These are phyloP conservation scores for Aureobasidium sp. DNA, from an alignment of 2,329 filamentous ascomycete genomes.

Conservation along the genomic window DNA sequence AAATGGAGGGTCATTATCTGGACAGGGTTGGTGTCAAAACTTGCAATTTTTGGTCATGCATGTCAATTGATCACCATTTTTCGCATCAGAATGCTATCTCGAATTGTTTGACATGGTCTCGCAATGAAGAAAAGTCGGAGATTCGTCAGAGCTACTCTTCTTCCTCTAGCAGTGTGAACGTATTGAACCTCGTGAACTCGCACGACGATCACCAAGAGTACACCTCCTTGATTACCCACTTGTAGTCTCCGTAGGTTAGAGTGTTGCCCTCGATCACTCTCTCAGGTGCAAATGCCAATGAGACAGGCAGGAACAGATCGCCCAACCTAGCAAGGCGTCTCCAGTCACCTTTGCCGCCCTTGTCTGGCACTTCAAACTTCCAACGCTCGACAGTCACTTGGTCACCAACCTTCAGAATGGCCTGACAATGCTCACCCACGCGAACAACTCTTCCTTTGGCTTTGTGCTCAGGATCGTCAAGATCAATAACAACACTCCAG, in stretches of 20 bases:
- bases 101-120: background rate
- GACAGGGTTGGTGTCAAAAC: background rate
- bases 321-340: constrained; percentile 31
- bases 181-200: too few relatives aligned
- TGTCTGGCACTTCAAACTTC: constrained; percentile 32
- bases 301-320: constrained; percentile 33
- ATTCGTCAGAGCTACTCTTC: background rate
- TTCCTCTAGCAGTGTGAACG: background rate
- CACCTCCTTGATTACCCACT: constrained; percentile 33
- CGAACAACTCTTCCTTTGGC: constrained; percentile 45
- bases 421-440: constrained; percentile 49
- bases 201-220: background rate
- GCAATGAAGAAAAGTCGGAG: background rate
- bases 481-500: constrained; percentile 32
- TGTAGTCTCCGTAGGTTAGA: constrained; percentile 26
- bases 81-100: background rate
- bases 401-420: constrained; percentile 40
- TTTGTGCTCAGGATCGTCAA: constrained; percentile 23
- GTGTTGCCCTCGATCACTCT: constrained; percentile 23
- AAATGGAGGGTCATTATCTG: background rate
- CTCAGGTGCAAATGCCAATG: constrained; percentile 26
- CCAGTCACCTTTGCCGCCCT: constrained; percentile 24
- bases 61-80: too few relatives aligned
- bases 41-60: background rate
- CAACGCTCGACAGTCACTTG: constrained; percentile 46